Base-by-base conservation (phyloP, 2,329 filamentous ascomycete genomes). In the Hypoxylon sp. region DNA sequence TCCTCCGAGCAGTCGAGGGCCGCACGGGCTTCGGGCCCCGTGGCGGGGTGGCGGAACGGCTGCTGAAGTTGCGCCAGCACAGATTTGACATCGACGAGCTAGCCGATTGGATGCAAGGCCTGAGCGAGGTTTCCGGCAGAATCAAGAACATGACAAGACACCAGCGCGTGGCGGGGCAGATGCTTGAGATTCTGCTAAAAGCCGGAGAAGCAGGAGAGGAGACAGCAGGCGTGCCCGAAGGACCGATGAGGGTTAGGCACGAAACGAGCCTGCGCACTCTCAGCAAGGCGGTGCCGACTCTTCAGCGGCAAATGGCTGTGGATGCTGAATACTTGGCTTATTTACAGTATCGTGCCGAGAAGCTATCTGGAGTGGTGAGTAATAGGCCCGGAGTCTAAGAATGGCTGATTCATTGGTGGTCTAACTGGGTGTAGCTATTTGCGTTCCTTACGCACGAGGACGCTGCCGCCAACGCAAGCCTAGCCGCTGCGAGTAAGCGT, bases 381-480 rank as follows among this genome's bases (percentile, higher is more conserved):
- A 13, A 48, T 48, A 22, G 7, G 8, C 42, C 6, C 10, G 42
- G 22, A 20, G 42, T n/a, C 13, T 25, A 46, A n/a, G 14, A n/a
- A 14, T 14, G 6, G 35, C n/a, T 37, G 35, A n/a, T 14, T 37
- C 14, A 31, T 46, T 11, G 40, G 17, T 22, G 6, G 42, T 31
- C 22, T 31, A n/a, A 31, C 11, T 17, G 11, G 25, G 5, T 25
- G 6, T 50, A 50, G 48, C 48, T 48, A 25, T 48, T 48, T 48
- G 42, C 42, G 11, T 48, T 48, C 42, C 42, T 48, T 48, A 48
- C 42, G 42, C 42, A 48, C 17, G 42, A 48, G 42, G 42, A 48
- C 2, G 42, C 42, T 48, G 42, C 22, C 22, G 42, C 17, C 22
- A 48, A 25, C 17, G n/a, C 42, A n/a, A 48, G 20, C 17, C 42